phyloP scores from a whole-genome alignment of 768 basidiomycete species.

The Lactifluus echinatus region DNA sequence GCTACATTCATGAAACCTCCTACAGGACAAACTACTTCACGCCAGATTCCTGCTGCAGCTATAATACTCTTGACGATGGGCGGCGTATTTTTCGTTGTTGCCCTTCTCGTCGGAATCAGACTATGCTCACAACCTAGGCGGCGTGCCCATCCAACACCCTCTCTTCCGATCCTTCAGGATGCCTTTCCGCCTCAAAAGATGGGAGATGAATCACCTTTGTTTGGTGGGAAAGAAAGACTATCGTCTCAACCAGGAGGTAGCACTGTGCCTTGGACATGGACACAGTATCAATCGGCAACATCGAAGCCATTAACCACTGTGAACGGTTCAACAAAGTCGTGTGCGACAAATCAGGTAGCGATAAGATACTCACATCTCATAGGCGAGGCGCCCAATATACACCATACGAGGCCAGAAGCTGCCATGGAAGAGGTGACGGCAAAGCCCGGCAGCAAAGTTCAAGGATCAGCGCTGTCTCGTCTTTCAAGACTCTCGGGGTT shows the following conservation, averaged over 20 bases:
- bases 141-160: constrained; percentile 55
- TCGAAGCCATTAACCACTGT: constrained; percentile 8
- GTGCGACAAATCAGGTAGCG: background rate
- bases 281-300: constrained; percentile 26
- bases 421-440: constrained; percentile 2
- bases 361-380: constrained; percentile 11
- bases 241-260: constrained; percentile 35
- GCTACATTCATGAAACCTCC: constrained; percentile 2
- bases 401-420: background rate
- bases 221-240: constrained; percentile 65
- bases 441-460: constrained; percentile 1
- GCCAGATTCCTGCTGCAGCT: constrained; percentile 39
- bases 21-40: constrained; percentile 16
- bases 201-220: constrained; percentile 59
- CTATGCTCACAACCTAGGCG: constrained; percentile 42
- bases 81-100: constrained; percentile 39
- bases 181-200: constrained; percentile 39
- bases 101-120: constrained; percentile 39
- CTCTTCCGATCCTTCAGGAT: constrained; percentile 63
- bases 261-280: constrained; percentile 41
- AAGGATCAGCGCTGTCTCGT: constrained; percentile 11
- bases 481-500: constrained; percentile 17
- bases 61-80: constrained; percentile 49
- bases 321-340: background rate
- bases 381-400: background rate